Evolutionary conservation across 2,329 filamentous ascomycete genomes (phyloP).

Genomic region (Alternaria viburni): DNA sequence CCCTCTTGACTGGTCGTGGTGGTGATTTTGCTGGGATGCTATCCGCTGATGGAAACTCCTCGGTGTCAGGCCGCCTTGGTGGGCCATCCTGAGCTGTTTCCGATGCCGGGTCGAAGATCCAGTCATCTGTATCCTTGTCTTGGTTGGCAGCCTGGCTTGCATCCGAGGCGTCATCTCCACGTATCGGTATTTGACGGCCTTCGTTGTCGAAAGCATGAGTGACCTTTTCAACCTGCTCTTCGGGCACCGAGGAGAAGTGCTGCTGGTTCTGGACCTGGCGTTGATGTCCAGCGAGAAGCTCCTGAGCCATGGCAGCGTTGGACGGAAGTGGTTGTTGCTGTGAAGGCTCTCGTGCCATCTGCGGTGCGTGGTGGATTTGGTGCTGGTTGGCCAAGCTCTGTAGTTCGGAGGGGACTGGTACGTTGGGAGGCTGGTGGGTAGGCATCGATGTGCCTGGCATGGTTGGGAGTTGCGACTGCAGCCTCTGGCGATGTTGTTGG

Average conservation of each 20-base stretch:
- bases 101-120: slow-evolving; percentile 83
- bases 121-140: slow-evolving; percentile 70
- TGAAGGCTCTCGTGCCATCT: slow-evolving; percentile 53
- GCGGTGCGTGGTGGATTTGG: slow-evolving; percentile 51
- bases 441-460: slow-evolving; percentile 53
- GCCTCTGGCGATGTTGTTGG: slow-evolving; percentile 63
- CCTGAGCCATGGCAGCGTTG: slow-evolving; percentile 32
- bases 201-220: slow-evolving; percentile 66
- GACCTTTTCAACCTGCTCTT: slow-evolving; percentile 64
- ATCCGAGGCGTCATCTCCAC: slow-evolving; percentile 49
- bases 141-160: slow-evolving; percentile 48
- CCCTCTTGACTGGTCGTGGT: slow-evolving; percentile 66
- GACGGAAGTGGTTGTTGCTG: slow-evolving; percentile 51
- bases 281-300: slow-evolving; percentile 48
- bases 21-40: slow-evolving; percentile 82
- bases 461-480: slow-evolving; percentile 52
- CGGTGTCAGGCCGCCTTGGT: slow-evolving; percentile 77
- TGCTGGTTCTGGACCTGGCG: slow-evolving; percentile 36
- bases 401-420: slow-evolving; percentile 51
- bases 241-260: slow-evolving; percentile 52
- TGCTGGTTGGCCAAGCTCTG: slow-evolving; percentile 46
- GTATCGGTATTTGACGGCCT: slow-evolving; percentile 57
- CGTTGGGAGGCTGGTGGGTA: slow-evolving; percentile 67
- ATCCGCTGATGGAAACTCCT: slow-evolving; percentile 82
- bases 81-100: slow-evolving; percentile 62